Evolutionary conservation across 2,329 filamentous ascomycete species (phyloP).

Genomic region (Cryphonectria carpinicola): DNA sequence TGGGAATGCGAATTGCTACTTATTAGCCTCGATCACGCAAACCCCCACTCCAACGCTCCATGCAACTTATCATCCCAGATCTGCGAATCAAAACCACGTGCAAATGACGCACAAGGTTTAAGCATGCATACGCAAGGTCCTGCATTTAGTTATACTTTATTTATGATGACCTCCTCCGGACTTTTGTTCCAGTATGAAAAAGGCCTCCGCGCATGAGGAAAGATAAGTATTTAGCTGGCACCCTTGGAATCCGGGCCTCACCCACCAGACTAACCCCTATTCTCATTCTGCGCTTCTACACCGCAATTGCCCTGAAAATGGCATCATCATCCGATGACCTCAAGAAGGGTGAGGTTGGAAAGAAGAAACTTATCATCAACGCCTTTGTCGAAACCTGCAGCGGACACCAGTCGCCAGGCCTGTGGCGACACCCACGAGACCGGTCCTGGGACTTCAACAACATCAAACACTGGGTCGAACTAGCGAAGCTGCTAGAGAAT

Average conservation of each 20-base stretch:
- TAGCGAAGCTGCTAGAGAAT: slow-evolving; percentile 43
- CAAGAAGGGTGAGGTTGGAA: slow-evolving; percentile 24
- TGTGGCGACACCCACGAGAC: slow-evolving; percentile 30
- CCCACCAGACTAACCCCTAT: background rate
- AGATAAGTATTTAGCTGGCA: background rate
- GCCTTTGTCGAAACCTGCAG: slow-evolving; percentile 41
- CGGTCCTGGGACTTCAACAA: slow-evolving; percentile 32
- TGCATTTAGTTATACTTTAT: background rate
- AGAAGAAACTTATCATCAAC: slow-evolving; percentile 48
- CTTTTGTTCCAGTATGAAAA: background rate
- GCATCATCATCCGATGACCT: slow-evolving; percentile 19
- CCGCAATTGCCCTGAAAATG: slow-evolving; percentile 7
- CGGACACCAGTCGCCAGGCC: slow-evolving; percentile 27
- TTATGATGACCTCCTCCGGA: background rate
- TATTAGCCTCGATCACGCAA: slow-evolving; percentile 27
- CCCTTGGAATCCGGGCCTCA: background rate
- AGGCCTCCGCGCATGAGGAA: too few relatives aligned
- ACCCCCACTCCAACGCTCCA: background rate
- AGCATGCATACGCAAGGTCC: background rate
- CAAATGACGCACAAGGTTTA: background rate
- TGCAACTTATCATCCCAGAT: background rate
- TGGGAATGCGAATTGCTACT: slow-evolving; percentile 14
- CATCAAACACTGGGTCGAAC: slow-evolving; percentile 39
- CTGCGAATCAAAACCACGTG: background rate
- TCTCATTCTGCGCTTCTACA: background rate